Evolutionary conservation across 139 green algal species (phyloP), one percentile per base, ranked within the genome.

Genomic region (Zygnema circumcarinatum): DNA sequence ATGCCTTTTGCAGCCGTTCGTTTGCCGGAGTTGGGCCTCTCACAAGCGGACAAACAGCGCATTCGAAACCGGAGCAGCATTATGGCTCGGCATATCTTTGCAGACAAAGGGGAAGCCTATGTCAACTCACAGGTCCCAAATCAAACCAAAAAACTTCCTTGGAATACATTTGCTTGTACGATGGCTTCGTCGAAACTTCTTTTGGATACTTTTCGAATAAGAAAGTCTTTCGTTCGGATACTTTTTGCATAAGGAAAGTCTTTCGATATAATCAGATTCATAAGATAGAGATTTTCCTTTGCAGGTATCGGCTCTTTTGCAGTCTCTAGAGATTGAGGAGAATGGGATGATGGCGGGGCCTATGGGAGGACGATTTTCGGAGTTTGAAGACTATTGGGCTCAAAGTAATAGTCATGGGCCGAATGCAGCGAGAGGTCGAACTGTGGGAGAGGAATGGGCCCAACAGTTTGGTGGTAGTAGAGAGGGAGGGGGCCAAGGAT

Each of bases 11-110:
- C 29, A 25, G 29, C 42, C 25, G 85, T 21, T 22, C 36, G 31
- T 42, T 67, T 89, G n/a, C 85, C 85, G 21, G 79, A 89, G 29
- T 69, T 90, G 1, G 85, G 83, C 38, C 80, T 89, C 11, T 88
- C 86, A 25, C 35, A 56, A 11, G 39, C 25, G 31, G 87, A 91
- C 68, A 89, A 86, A 29, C 32, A 36, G 0, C 56, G 88, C 21
- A 90, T 92, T 33, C 88, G 88, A 16, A 36, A 92, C 67, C 88
- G 88, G 67, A 67, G 40, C 21, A 83, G 36, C 72, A 90, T 92
- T 41, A 76, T 92, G 42, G 83, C 82, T 7, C 83, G 88, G 36
- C 88, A 92, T 78, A 1, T 92, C 2, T 92, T 92, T 87, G 88
- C 88, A 7, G 68, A 87, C 38, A 32, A 85, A 32, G 79, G 85